Percentiles rank a stretch among this genome's conserved stretches.
These are phyloP conservation scores for Neurospora sp. DNA, from an alignment of 495 filamentous ascomycete genomes.

Conservation along the genomic window DNA sequence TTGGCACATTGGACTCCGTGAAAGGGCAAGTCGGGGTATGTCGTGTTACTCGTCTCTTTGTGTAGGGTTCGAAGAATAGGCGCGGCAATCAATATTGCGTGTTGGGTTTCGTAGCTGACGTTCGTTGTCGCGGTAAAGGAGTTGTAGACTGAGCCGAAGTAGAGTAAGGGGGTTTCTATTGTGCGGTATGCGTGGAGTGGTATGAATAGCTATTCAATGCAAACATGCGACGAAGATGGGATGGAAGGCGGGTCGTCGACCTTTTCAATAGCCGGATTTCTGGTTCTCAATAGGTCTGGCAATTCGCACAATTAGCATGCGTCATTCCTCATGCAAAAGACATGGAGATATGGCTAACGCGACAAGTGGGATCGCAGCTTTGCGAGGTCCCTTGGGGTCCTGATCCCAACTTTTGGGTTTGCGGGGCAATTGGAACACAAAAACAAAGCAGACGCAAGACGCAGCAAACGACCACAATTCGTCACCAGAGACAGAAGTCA, in stretches of 20 bases:
- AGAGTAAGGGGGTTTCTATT: neutral
- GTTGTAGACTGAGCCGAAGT: neutral
- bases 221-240: neutral
- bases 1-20: constrained; percentile 18
- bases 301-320: neutral
- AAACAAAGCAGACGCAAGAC: neutral
- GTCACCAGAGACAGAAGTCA: neutral
- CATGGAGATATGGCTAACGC: neutral
- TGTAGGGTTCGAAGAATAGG: neutral
- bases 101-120: neutral
- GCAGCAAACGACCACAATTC: neutral
- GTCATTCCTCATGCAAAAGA: neutral
- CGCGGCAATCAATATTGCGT: neutral
- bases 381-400: neutral
- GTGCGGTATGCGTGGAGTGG: neutral
- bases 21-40: neutral
- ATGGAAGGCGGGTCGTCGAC: neutral
- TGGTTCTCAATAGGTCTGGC: neutral
- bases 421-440: constrained; percentile 18
- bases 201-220: neutral
- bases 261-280: neutral
- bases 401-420: constrained; percentile 3
- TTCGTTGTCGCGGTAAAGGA: neutral
- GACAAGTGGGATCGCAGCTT: neutral
- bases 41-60: neutral